These are phyloP conservation scores for Gomphus bonarii DNA, from an alignment of 1,284 basidiomycete species.

Conservation along the genomic window DNA sequence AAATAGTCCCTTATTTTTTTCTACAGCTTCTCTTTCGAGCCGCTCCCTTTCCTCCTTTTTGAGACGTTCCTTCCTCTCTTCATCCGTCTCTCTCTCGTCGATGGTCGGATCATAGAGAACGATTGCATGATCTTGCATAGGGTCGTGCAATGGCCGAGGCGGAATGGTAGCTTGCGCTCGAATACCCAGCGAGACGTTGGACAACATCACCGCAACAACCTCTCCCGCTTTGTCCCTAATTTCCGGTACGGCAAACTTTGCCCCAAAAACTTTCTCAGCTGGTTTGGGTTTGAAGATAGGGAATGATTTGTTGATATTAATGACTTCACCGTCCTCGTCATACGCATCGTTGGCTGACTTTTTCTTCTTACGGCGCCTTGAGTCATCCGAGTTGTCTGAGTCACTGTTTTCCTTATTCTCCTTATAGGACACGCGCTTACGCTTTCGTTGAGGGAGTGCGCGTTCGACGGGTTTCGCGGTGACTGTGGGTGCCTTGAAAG, in stretches of 20 bases:
- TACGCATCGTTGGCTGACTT: constrained; percentile 42
- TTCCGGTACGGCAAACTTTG: constrained; percentile 77
- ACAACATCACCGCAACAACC: constrained; percentile 50
- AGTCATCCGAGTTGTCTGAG: constrained; percentile 33
- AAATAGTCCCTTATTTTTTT: constrained; percentile 59
- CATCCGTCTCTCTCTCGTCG: constrained; percentile 83
- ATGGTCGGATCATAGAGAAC: constrained; percentile 96
- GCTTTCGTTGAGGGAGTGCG: constrained; percentile 63
- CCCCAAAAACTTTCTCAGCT: constrained; percentile 44
- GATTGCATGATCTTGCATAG: constrained; percentile 96
- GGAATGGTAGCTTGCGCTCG: constrained; percentile 76
- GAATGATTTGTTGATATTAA: constrained; percentile 56
- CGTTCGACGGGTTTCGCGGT: constrained; percentile 34
- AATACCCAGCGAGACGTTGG: constrained; percentile 78
- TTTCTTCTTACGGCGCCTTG: constrained; percentile 50
- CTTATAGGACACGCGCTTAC: constrained; percentile 77
- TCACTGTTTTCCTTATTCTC: constrained; percentile 34
- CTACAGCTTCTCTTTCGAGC: constrained; percentile 52
- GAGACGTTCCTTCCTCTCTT: constrained; percentile 61
- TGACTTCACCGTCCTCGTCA: constrained; percentile 21
- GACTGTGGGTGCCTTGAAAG: constrained; percentile 68
- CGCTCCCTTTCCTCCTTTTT: constrained; percentile 61
- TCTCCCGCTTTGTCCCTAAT: constrained; percentile 80
- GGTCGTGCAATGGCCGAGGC: constrained; percentile 90
- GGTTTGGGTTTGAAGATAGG: constrained; percentile 82